Percentiles rank a stretch among this genome's conserved stretches.
Evolutionary conservation across 2,329 filamentous ascomycete genomes (phyloP).

Genomic region (Colletotrichum costaricense): DNA sequence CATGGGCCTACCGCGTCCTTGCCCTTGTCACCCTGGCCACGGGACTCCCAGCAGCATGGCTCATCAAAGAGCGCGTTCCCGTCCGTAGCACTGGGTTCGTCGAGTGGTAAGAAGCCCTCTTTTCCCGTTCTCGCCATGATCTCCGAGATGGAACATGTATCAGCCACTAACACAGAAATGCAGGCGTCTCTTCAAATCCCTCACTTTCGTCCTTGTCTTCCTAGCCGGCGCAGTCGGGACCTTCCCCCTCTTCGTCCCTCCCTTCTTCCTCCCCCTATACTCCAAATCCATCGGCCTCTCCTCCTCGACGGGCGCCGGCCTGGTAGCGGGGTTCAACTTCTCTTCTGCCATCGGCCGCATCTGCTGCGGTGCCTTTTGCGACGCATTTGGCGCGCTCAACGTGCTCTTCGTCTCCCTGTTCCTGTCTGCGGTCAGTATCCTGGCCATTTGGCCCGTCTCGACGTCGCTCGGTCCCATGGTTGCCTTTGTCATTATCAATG

Average conservation of each 20-base stretch:
- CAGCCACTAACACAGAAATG: slow-evolving; percentile 9
- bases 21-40: slow-evolving; percentile 64
- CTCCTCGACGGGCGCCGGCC: slow-evolving; percentile 62
- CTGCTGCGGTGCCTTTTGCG: slow-evolving; percentile 63
- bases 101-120: slow-evolving; percentile 56
- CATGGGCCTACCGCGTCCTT: slow-evolving; percentile 64
- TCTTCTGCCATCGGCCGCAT: slow-evolving; percentile 69
- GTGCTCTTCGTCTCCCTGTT: slow-evolving; percentile 62
- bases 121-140: background rate
- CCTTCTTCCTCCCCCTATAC: slow-evolving; percentile 71
- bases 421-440: slow-evolving; percentile 67
- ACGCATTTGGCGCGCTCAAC: slow-evolving; percentile 66
- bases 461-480: slow-evolving; percentile 64
- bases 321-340: slow-evolving; percentile 72
- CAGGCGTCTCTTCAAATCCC: slow-evolving; percentile 64
- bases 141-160: too few relatives aligned
- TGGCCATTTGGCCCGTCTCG: slow-evolving; percentile 71
- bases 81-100: slow-evolving; percentile 53
- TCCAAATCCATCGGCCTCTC: slow-evolving; percentile 64
- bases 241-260: slow-evolving; percentile 70
- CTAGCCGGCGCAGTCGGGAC: slow-evolving; percentile 65
- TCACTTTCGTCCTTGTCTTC: slow-evolving; percentile 64
- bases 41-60: slow-evolving; percentile 64
- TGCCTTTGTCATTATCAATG: slow-evolving; percentile 70
- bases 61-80: slow-evolving; percentile 61